Percentiles rank a stretch among this genome's conserved stretches.
These are phyloP conservation scores for Tylopilus vinaceipallidus DNA, from an alignment of 768 basidiomycete species.

Conservation along the genomic window DNA sequence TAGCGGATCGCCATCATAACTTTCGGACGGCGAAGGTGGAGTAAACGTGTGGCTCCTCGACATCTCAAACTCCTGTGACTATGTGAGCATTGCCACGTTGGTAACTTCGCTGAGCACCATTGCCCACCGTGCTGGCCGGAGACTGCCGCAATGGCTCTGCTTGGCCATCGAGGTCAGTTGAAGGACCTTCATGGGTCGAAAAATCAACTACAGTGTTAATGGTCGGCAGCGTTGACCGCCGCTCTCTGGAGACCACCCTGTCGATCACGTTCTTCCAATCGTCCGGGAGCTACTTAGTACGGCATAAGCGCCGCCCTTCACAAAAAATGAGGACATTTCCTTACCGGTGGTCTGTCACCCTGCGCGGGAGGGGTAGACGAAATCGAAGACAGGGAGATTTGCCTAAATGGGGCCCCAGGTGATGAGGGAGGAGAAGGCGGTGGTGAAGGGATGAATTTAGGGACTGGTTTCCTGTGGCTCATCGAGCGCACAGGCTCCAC, in stretches of 20 bases:
- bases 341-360: constrained; percentile 33
- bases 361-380: constrained; percentile 19
- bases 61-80: constrained; percentile 33
- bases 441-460: constrained; percentile 63
- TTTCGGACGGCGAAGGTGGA: constrained; percentile 36
- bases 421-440: constrained; percentile 41
- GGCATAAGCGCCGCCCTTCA: constrained; percentile 5
- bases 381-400: constrained; percentile 29
- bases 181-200: constrained; percentile 24
- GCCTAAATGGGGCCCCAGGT: constrained; percentile 33
- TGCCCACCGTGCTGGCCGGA: constrained; percentile 34
- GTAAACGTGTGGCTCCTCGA: constrained; percentile 31
- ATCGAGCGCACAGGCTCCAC: constrained; percentile 36
- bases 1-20: constrained; percentile 33
- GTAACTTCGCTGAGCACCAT: constrained; percentile 25
- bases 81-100: constrained; percentile 26
- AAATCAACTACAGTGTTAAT: constrained; percentile 34
- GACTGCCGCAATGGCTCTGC: constrained; percentile 32
- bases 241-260: constrained; percentile 32
- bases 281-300: constrained; percentile 28
- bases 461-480: constrained; percentile 73
- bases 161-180: constrained; percentile 26
- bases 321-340: constrained; percentile 3
- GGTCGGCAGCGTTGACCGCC: constrained; percentile 30
- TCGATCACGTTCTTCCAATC: constrained; percentile 37